Percentiles rank a stretch among this genome's conserved stretches.
Evolutionary conservation across 768 basidiomycete species (phyloP).

Genomic region (Lentinula sp.): DNA sequence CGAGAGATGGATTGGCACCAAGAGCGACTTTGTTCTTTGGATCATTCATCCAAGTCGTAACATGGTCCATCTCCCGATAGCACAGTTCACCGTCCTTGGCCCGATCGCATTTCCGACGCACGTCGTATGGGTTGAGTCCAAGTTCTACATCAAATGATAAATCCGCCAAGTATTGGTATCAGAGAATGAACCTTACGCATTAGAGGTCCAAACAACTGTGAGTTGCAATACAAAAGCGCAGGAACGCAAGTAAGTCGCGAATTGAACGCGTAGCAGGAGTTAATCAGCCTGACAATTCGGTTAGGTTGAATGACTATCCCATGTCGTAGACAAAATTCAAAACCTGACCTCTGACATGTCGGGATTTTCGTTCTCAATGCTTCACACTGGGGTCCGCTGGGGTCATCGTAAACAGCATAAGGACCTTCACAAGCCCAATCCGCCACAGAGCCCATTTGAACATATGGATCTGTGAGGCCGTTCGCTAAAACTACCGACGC

Average conservation of each 20-base stretch:
- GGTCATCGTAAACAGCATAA: slow-evolving; percentile 73
- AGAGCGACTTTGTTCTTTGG: slow-evolving; percentile 71
- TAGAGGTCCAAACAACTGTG: slow-evolving; percentile 64
- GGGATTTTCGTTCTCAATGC: slow-evolving; percentile 59
- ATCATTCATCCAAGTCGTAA: slow-evolving; percentile 85
- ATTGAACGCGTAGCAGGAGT: slow-evolving; percentile 60
- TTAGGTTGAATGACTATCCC: background rate
- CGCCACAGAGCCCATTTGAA: slow-evolving; percentile 75
- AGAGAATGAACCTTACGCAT: slow-evolving; percentile 42
- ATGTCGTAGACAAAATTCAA: background rate
- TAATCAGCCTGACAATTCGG: slow-evolving; percentile 38
- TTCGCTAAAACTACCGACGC: slow-evolving; percentile 83
- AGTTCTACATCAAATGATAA: slow-evolving; percentile 32
- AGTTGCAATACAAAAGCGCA: slow-evolving; percentile 75
- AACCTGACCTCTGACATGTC: slow-evolving; percentile 48
- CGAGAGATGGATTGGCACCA: slow-evolving; percentile 54
- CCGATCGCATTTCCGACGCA: slow-evolving; percentile 68
- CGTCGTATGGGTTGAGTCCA: slow-evolving; percentile 89
- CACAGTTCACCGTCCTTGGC: slow-evolving; percentile 66
- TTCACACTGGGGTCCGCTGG: slow-evolving; percentile 59
- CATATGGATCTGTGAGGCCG: slow-evolving; percentile 77
- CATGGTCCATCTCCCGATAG: slow-evolving; percentile 70
- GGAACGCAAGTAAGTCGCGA: slow-evolving; percentile 65
- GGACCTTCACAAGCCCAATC: slow-evolving; percentile 82
- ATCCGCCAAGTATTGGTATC: background rate